phyloP scores from a whole-genome alignment of 495 filamentous ascomycete species.

The Penicillium verhagenii region DNA sequence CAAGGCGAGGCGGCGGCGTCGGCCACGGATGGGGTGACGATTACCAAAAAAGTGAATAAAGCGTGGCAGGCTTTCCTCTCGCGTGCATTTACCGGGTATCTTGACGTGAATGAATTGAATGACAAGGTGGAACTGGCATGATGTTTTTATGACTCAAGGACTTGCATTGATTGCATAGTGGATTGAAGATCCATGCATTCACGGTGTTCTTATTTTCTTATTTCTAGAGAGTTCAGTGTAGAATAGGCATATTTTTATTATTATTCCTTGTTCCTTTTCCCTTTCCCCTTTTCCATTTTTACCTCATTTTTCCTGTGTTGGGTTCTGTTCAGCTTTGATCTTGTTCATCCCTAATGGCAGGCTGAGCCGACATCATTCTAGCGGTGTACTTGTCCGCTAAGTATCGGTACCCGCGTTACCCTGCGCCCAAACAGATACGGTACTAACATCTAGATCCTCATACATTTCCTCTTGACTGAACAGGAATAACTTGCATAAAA shows the following conservation, averaged over 20 bases:
- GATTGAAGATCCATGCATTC: constrained; percentile 7
- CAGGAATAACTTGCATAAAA: neutral
- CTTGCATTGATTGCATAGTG: constrained; percentile 7
- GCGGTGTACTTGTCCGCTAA: constrained; percentile 14
- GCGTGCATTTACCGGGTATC: constrained; percentile 76
- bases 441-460: neutral
- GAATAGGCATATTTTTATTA: neutral
- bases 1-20: constrained; percentile 37
- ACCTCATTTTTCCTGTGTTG: too few species aligned
- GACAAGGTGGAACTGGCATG: neutral
- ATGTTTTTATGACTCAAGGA: neutral
- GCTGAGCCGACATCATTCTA: constrained; percentile 19
- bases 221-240: neutral
- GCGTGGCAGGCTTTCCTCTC: constrained; percentile 73
- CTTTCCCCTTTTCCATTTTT: too few species aligned
- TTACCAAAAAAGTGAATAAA: constrained; percentile 42
- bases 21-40: constrained; percentile 16
- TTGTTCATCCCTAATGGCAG: too few species aligned
- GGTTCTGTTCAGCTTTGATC: too few species aligned
- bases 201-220: constrained; percentile 2
- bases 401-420: neutral
- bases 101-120: constrained; percentile 58
- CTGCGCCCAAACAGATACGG: neutral
- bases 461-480: neutral
- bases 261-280: neutral